Evolutionary conservation across 768 basidiomycete genomes (phyloP).

Genomic region (Phlebiopsis gigantea): DNA sequence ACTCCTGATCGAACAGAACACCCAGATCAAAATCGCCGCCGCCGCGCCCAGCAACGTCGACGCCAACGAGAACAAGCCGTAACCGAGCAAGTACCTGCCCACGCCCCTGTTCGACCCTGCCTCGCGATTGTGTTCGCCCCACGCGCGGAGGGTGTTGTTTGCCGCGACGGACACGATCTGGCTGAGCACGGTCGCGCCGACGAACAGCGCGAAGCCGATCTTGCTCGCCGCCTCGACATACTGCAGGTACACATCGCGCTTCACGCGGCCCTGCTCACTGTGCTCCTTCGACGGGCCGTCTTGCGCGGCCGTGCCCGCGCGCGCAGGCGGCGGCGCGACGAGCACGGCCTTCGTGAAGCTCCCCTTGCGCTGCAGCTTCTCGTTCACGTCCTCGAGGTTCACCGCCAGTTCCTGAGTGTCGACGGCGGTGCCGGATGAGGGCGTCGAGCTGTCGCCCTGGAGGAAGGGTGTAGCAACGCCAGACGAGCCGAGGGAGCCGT

Average conservation of each 20-base stretch:
- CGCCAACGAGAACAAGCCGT: conserved; percentile 62
- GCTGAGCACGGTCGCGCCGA: conserved; percentile 46
- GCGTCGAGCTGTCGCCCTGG: conserved; percentile 17
- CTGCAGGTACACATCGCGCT: conserved; percentile 63
- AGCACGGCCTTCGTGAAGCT: conserved; percentile 57
- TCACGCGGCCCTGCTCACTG: conserved; percentile 77
- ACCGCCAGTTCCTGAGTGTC: conserved; percentile 20
- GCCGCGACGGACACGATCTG: conserved; percentile 59
- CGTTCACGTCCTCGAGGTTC: conserved; percentile 33
- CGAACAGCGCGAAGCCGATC: conserved; percentile 53
- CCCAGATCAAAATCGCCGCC: conserved; percentile 65
- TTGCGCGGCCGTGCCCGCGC: conserved; percentile 27
- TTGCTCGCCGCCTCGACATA: conserved; percentile 81
- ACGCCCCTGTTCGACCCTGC: conserved; percentile 54
- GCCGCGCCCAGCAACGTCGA: conserved; percentile 49
- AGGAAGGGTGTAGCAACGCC: conserved; percentile 28
- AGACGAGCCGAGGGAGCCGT: conserved; percentile 20
- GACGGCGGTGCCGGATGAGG: conserved; percentile 16
- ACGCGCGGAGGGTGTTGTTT: conserved; percentile 66
- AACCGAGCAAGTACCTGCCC: conserved; percentile 52
- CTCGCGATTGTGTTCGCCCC: conserved; percentile 75
- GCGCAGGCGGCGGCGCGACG: conserved; percentile 34
- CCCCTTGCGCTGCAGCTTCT: conserved; percentile 50
- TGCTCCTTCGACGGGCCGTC: conserved; percentile 65
- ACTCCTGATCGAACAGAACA: conserved; percentile 70